Base-by-base conservation (phyloP, 306 rosid species). In the Comarum palustre region DNA sequence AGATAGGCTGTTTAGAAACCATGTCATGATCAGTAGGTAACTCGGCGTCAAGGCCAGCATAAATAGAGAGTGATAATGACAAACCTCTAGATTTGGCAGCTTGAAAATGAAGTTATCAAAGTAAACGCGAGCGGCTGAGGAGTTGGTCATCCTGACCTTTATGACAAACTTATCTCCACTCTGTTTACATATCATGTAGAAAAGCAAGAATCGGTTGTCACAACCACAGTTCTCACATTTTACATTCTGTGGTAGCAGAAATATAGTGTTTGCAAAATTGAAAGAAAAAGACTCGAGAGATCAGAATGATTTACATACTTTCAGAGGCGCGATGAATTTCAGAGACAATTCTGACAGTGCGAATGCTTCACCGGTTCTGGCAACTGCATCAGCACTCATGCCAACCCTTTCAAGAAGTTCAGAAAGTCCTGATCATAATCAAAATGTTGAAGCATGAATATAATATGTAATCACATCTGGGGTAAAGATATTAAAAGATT, bases 41-140 rank as follows among this genome's bases (percentile, higher is more conserved):
- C 25, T 39, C 50, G 43, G 57, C 47, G 80, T 80, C 75, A 71
- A 68, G 36, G 78, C 78, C 70, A 74, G 63, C 39, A 76, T 19
- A 74, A 50, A 24, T 41, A 22, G 71, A n/a, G 70, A 34, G 48
- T 17, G 17, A 42, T 25, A 45, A 62, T 45, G 61, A 72, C 66
- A 69, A 63, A 93, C 98, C 97, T 91, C 96, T 77, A 74, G 87
- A 81, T 84, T 81, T 69, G 96, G 97, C 55, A 89, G 90, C 88
- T 86, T 93, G 81, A 73, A 81, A 77, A 93, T 86, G 81, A 82
- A 77, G 72, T 89, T 87, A 62, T 93, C 92, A 31, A 91, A 67
- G 90, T 69, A 84, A 32, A 91, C 3, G 46, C 95, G 92, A 74
- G 92, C 96, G 34, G 92, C 88, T 1, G 97, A 91, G 68, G 83